phyloP scores from a whole-genome alignment of 2,329 filamentous ascomycete species.

The Scedosporium minutisporum region DNA sequence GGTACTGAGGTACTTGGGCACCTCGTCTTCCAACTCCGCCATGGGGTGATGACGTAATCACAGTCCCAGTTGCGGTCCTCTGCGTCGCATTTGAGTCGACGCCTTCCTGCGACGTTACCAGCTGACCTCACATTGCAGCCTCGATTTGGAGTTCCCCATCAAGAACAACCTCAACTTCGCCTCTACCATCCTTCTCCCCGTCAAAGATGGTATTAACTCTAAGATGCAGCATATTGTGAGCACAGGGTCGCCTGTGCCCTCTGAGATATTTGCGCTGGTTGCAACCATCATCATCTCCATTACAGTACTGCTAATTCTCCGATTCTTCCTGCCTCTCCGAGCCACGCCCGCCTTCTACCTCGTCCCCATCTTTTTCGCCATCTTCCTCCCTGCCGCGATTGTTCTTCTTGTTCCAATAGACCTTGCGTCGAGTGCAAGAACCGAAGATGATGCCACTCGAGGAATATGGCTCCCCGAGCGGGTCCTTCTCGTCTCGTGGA shows the following conservation, averaged over 20 bases:
- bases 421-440: conserved; percentile 73
- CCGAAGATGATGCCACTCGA: conserved; percentile 58
- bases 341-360: conserved; percentile 83
- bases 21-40: not conserved
- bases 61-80: not conserved
- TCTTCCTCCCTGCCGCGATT: conserved; percentile 84
- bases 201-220: conserved; percentile 17
- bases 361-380: conserved; percentile 89
- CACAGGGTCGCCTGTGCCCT: conserved; percentile 59
- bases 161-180: not conserved
- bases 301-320: conserved; percentile 72
- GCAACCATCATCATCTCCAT: conserved; percentile 66
- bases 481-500: conserved; percentile 78
- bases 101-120: no score
- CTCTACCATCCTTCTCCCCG: not conserved
- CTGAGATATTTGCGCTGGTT: conserved; percentile 65
- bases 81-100: no score
- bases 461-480: conserved; percentile 81
- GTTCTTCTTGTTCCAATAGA: conserved; percentile 92
- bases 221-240: conserved; percentile 43
- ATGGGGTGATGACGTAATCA: not conserved
- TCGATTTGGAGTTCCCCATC: not conserved
- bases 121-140: not conserved
- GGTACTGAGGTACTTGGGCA: not conserved
- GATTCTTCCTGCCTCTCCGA: conserved; percentile 83